Conservation (phyloP, 2,329 filamentous ascomycete genomes). For the Zymoseptoria crescenta region DNA sequence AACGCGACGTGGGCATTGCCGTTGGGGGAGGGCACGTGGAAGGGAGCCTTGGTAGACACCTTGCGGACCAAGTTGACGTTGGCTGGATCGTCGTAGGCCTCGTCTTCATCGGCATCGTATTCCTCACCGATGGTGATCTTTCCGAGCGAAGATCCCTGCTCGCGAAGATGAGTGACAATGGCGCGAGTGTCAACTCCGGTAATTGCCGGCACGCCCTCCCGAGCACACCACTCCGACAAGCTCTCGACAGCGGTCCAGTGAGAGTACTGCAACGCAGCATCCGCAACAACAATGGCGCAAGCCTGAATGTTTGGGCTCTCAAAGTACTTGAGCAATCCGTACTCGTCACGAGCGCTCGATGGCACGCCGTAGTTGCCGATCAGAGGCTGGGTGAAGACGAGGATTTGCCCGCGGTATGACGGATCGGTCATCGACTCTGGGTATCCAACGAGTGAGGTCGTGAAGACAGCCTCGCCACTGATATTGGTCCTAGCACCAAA, state of each 20-base stretch:
- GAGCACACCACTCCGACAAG: slow-evolving; percentile 85
- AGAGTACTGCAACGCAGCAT: slow-evolving; percentile 88
- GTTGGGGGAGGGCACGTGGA: slow-evolving; percentile 79
- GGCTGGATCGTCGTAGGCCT: slow-evolving; percentile 88
- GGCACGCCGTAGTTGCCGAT: slow-evolving; percentile 99
- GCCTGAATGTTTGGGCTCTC: slow-evolving; percentile 97
- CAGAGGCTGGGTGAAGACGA: slow-evolving; percentile 95
- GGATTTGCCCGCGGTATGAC: slow-evolving; percentile 75
- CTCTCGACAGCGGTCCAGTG: slow-evolving; percentile 98
- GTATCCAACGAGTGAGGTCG: slow-evolving; percentile 94
- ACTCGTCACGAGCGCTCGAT: slow-evolving; percentile 73
- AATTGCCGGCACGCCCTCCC: slow-evolving; percentile 92
- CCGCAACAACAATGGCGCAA: slow-evolving; percentile 88
- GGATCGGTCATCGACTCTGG: slow-evolving; percentile 75
- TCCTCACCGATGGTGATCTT: slow-evolving; percentile 93
- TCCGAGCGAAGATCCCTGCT: slow-evolving; percentile 92
- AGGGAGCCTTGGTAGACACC: slow-evolving; percentile 96
- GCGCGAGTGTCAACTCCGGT: slow-evolving; percentile 94
- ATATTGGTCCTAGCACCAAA: slow-evolving; percentile 96
- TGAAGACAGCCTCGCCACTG: slow-evolving; percentile 97
- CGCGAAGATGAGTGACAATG: slow-evolving; percentile 90
- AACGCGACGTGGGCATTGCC: slow-evolving; percentile 86
- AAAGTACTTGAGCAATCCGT: slow-evolving; percentile 92
- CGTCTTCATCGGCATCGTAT: slow-evolving; percentile 97
- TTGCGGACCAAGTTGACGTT: slow-evolving; percentile 94